Evolutionary conservation across 2,329 filamentous ascomycete genomes (phyloP), one percentile per base, ranked within the genome.

Genomic region (Ophiocordyceps camponoti-saundersi): DNA sequence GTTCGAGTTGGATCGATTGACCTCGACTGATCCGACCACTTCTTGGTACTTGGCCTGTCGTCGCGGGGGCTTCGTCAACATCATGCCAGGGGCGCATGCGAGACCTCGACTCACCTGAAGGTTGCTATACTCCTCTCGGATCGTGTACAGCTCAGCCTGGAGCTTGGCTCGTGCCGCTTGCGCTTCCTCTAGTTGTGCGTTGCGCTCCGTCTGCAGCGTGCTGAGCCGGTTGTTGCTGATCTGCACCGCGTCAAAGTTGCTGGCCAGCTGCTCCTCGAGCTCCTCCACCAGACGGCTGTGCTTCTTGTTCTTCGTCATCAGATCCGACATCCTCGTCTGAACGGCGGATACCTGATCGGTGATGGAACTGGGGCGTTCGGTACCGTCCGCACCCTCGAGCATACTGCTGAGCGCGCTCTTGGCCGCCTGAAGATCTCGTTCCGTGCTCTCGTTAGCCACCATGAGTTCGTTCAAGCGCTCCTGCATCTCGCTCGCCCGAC

Each of bases 261-360:
- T 86, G 59, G 90, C 89, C 47, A 98, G 79, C 63, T 98, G 92
- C 56, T 96, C 90, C 64, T 98, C 92, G 6, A 98, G 79, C 65
- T 98, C 90, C 61, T 96, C 87, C 10, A 98, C 86, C 13, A 98
- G 71, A 21, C 87, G 80, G 41, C 85, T 84, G 63, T 92, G 93
- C 73, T 94, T 95, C 68, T 87, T 82, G 70, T 93, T 94, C 65
- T 73, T 73, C 41, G 62, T 69, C 55, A 81, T 74, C 21, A 83
- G 64, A 42, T 81, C 77, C 8, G 59, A 56, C 63, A 82, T 77
- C 59, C 79, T 79, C 60, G 78, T 77, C 62, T 80, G 80, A 52
- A 90, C 68, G 6, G 75, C 71, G 23, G 72, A 65, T 21, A 81
- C 59, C 55, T 80, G 75, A 45, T 79, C 75, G 2, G 64, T 59